Base-by-base conservation (phyloP, 2,329 filamentous ascomycete species). In the Stemphylium lycopersici region DNA sequence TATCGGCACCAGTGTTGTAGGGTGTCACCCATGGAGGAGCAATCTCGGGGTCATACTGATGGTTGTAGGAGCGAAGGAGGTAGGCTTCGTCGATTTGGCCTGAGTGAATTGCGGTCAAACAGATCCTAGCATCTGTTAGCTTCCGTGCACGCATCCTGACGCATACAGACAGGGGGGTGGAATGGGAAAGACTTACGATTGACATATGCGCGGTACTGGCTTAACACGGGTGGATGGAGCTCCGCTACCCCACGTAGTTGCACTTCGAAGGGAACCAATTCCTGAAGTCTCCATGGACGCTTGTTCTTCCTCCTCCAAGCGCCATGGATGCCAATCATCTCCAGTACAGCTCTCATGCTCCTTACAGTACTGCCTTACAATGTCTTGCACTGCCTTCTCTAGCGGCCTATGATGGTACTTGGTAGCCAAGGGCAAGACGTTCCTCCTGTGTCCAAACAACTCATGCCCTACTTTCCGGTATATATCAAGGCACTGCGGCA, bases 321-420 rank as follows among this genome's bases (percentile, higher is more conserved):
- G 16, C 78, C 78, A 80, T 1, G 79, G 80, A 48, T 80, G 75
- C 61, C 75, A 76, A 52, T 80, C 79, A 26, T 76, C 57, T 6
- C 78, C 79, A 48, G 77, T 71, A 59, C 78, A 81, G 7, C 65
- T 62, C 0, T 60, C 41, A 49, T 81, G 79, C 22, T 76, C 69
- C 50, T 76, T 74, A 62, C 79, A 81, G 33, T 78, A 76, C 15
- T 73, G 69, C 32, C 63, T 70, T 3, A 81, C 79, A 13, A 81
- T 78, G 6, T 76, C 71, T 41, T 75, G 73, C 0, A 82, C 79
- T 0, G 79, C 80, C 46, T 73, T 74, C 62, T 81, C 79, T 4
- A 82, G 64, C 0, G 79, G 80, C 56, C 78, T 76, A 55, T 81
- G 78, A 55, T 79, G 72, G 59, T 81, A 82, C 52, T 81, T 82